These are phyloP conservation scores for Macrocybe sp. DNA, from an alignment of 1,284 basidiomycete species.

Conservation along the genomic window DNA sequence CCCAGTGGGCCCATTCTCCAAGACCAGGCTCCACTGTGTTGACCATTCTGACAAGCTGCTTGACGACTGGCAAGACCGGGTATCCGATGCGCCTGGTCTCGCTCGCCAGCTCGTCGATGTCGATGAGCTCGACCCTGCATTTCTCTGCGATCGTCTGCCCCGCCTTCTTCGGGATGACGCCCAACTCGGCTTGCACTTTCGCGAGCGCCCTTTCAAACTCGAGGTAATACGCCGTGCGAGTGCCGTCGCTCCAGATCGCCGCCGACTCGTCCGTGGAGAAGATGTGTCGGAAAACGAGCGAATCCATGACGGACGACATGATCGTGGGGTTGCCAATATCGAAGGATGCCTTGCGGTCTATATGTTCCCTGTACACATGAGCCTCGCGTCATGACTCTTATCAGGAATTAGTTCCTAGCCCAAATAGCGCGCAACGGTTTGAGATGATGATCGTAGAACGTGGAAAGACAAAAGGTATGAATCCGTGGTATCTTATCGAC, in stretches of 20 bases:
- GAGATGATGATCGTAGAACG: too few relatives aligned
- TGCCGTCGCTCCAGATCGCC: conserved; percentile 35
- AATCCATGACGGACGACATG: conserved; percentile 28
- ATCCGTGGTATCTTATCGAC: too few relatives aligned
- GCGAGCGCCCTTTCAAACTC: conserved; percentile 35
- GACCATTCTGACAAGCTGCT: conserved; percentile 33
- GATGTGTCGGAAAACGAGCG: conserved; percentile 30
- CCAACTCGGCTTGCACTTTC: conserved; percentile 28
- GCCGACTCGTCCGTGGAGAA: conserved; percentile 34
- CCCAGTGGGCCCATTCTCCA: conserved; percentile 42
- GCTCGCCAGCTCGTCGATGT: conserved; percentile 30
- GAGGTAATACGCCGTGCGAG: conserved; percentile 33
- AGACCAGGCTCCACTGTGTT: conserved; percentile 28
- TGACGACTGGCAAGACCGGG: conserved; percentile 36
- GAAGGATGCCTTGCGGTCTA: too few relatives aligned
- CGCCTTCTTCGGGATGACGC: conserved; percentile 33
- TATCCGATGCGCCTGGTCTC: conserved; percentile 39
- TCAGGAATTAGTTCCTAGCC: too few relatives aligned
- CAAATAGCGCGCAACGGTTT: too few relatives aligned
- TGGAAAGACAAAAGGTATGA: too few relatives aligned
- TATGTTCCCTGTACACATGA: too few relatives aligned
- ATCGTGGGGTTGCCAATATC: background rate
- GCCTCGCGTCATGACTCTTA: too few relatives aligned
- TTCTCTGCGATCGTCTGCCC: conserved; percentile 27
- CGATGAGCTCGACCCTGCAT: conserved; percentile 30